Base-by-base conservation (phyloP, 108 stramenopile genomes). In the Aurantiochytrium sp. region DNA sequence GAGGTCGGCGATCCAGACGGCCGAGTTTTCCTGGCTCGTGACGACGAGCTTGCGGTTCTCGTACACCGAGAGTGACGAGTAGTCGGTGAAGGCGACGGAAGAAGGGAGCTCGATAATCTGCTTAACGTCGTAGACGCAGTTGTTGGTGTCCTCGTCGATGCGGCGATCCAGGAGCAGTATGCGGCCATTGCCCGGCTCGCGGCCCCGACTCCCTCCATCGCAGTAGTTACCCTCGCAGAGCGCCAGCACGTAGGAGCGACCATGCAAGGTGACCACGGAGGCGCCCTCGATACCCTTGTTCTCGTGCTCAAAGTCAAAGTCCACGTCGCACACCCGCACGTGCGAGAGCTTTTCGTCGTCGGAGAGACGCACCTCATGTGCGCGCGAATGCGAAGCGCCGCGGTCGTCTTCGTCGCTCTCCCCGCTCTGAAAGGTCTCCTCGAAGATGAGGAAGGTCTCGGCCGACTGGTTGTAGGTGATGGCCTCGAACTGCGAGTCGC, bases 271-370 rank as follows among this genome's bases (percentile, higher is more conserved):
- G 42, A 94, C 52, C 4, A 88, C 91, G 0, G 92, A 55, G 8
- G 94, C 95, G 19, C 95, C 95, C 87, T 95, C 95, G 87, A 95
- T 94, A 37, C 95, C 95, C 73, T 95, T 95, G 86, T 89, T 91
- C 17, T 45, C 52, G 21, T 31, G 39, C 2, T 6, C 50, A 12
- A 89, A 54, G 55, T 4, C 34, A 68, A 10, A 87, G 37, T 86
- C 59, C 59, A 65, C 59, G 32, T 65, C 59, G 24, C 59, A 65
- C 32, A 3, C 34, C 8, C 59, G 59, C 27, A 65, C 34, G 34
- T 30, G 34, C 10, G 15, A 6, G 19, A 65, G 27, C 12, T 65
- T 15, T 10, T 65, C 34, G 10, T 65, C 32, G 27, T 30, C 59
- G 10, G 59, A 65, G 24, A 65, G 8, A 24, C 34, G 59, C 8